Evolutionary conservation across 169 alveolate genomes (phyloP), one percentile per base, ranked within the genome.

Genomic region (Cryptosporidium andersoni): DNA sequence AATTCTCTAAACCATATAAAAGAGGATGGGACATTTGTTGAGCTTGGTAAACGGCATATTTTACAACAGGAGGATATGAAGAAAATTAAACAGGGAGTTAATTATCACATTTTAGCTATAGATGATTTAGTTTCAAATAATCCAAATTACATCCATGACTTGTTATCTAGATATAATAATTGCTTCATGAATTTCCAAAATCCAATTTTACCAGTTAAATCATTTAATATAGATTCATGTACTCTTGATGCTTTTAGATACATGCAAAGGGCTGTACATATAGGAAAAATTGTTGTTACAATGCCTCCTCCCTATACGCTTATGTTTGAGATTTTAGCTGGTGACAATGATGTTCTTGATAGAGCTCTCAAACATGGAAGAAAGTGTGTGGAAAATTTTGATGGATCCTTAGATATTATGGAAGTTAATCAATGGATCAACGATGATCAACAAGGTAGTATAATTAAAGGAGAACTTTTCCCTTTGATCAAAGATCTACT

Each of bases 241-340:
- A 64, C 74, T n/a, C 64, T 64, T 2, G 68, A 60, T 14, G 89
- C 89, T 43, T 16, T 81, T 25, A 64, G 66, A 6, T 64, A 39
- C 40, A 51, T 81, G 82, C 89, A 81, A 48, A 65, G 63, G 36
- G 89, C 89, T 9, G 8, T 56, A 14, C 89, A 81, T 12, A 81
- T 64, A 8, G 89, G 89, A 8, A 81, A 81, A 64, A 65, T 81
- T n/a, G 89, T 81, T 36, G 34, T 81, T 5, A 40, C 56, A 56
- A 45, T 81, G 45, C 85, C 89, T 36, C 89, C 89, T 36, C 85
- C 85, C n/a, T 68, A 74, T 42, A 74, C 85, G 60, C 2, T 74
- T 8, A 74, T 74, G 85, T 74, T 74, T 43, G 85, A 74, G 51
- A 58, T 45, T 25, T 74, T 56, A 34, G 39, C 39, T 58, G 40